Conservation (phyloP, 2,329 filamentous ascomycete species). For the Tolypocladium amazonense region DNA sequence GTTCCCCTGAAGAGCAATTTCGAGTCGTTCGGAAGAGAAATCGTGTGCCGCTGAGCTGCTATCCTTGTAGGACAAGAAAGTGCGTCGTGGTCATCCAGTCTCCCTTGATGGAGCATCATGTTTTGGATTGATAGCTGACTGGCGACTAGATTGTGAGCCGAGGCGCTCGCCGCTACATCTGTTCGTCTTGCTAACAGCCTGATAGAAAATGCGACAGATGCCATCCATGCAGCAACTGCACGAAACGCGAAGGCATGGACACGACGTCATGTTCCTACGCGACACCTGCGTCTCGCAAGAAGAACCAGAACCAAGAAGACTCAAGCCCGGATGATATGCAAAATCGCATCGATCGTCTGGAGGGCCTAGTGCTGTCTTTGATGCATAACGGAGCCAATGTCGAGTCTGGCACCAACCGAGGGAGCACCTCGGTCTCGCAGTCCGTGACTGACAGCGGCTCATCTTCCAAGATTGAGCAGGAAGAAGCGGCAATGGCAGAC, state of each 20-base stretch:
- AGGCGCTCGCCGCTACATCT: background rate
- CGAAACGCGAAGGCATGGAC: conserved; percentile 78
- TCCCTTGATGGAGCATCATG: background rate
- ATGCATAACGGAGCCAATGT: conserved; percentile 73
- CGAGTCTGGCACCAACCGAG: conserved; percentile 25
- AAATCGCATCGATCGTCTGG: conserved; percentile 89
- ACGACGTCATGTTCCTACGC: conserved; percentile 79
- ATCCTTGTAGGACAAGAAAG: conserved; percentile 86
- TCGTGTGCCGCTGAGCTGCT: conserved; percentile 82
- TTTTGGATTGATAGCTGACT: conserved; percentile 8
- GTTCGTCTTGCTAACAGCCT: background rate
- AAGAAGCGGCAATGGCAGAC: conserved; percentile 44
- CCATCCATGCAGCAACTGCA: conserved; percentile 88
- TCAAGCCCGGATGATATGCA: conserved; percentile 88
- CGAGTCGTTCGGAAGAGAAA: conserved; percentile 87
- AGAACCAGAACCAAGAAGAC: conserved; percentile 52
- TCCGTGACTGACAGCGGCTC: conserved; percentile 31
- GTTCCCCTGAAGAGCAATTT: conserved; percentile 79
- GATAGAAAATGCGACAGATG: conserved; percentile 82
- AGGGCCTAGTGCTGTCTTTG: conserved; percentile 81
- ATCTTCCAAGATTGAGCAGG: conserved; percentile 40
- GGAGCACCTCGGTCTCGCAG: conserved; percentile 22
- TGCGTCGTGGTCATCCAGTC: conserved; percentile 23
- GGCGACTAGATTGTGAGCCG: conserved; percentile 25
- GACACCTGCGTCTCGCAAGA: conserved; percentile 58